These are phyloP conservation scores for Penicillium goetzii DNA, from an alignment of 495 filamentous ascomycete species.

Conservation along the genomic window DNA sequence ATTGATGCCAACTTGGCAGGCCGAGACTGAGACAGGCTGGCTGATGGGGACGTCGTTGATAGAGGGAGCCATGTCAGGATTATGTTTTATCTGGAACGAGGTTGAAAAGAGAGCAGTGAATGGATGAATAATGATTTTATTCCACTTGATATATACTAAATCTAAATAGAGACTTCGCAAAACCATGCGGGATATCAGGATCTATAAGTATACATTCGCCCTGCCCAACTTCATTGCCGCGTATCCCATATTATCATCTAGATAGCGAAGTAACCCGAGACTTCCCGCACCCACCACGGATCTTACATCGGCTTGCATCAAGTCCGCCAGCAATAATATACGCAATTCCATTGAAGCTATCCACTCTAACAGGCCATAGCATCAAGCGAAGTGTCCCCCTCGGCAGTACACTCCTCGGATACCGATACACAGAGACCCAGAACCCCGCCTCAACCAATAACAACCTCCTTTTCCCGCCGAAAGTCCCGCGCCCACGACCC, in stretches of 20 bases:
- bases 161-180: neutral
- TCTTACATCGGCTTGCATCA: slow-evolving; percentile 25
- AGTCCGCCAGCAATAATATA: slow-evolving; percentile 8
- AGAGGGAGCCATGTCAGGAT: slow-evolving; percentile 32
- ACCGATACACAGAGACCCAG: slow-evolving; percentile 24
- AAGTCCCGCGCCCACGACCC: slow-evolving; percentile 29
- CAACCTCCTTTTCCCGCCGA: slow-evolving; percentile 21
- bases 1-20: slow-evolving; percentile 39
- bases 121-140: slow-evolving; percentile 1
- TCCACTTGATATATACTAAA: slow-evolving; percentile 9
- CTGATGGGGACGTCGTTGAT: slow-evolving; percentile 30
- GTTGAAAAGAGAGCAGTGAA: neutral
- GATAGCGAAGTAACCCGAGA: slow-evolving; percentile 17
- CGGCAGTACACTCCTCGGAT: slow-evolving; percentile 28
- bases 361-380: neutral
- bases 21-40: slow-evolving; percentile 17
- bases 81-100: neutral
- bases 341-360: neutral
- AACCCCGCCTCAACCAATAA: slow-evolving; percentile 22
- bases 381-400: slow-evolving; percentile 13
- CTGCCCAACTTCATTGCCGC: slow-evolving; percentile 1
- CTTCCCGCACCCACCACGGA: slow-evolving; percentile 23
- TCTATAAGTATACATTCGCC: slow-evolving; percentile 28
- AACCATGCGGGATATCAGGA: neutral
- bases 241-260: neutral